phyloP scores from a whole-genome alignment of 768 basidiomycete species.

The Lentinula sp. region DNA sequence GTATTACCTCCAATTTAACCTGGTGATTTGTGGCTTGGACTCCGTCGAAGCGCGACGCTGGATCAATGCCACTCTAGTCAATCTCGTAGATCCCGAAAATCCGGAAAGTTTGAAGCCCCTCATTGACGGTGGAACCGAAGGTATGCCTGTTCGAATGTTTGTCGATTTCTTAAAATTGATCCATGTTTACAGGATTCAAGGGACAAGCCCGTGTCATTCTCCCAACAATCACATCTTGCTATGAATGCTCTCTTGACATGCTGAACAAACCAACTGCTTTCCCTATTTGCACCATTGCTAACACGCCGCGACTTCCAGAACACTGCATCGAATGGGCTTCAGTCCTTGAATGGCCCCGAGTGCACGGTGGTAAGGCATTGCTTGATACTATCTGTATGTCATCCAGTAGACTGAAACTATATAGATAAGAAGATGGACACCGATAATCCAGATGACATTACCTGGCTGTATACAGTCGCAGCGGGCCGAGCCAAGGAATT shows the following conservation, averaged over 20 bases:
- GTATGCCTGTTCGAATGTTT: constrained; percentile 26
- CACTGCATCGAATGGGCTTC: constrained; percentile 99
- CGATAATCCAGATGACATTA: constrained; percentile 94
- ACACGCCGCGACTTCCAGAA: constrained; percentile 95
- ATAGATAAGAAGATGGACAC: constrained; percentile 94
- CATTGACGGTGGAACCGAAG: constrained; percentile 98
- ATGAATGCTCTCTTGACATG: constrained; percentile 98
- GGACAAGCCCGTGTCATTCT: constrained; percentile 97
- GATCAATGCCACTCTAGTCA: constrained; percentile 98
- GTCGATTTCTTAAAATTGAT: not conserved
- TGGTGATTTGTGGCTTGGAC: constrained; percentile 96
- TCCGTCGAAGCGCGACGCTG: constrained; percentile 96
- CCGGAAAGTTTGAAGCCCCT: constrained; percentile 93
- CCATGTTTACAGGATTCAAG: constrained; percentile 73
- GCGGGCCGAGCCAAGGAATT: constrained; percentile 83
- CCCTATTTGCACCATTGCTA: constrained; percentile 98
- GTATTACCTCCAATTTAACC: constrained; percentile 95
- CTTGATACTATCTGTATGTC: not conserved
- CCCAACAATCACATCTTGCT: constrained; percentile 92
- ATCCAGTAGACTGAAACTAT: not conserved
- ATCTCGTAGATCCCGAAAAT: constrained; percentile 88
- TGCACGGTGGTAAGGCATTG: constrained; percentile 66
- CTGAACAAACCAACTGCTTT: constrained; percentile 95
- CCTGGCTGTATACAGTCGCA: constrained; percentile 85
- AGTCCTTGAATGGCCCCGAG: constrained; percentile 96